Evolutionary conservation across 208 protist genomes (phyloP), one percentile per base, ranked within the genome.

Genomic region (Leishmania amazonensis): DNA sequence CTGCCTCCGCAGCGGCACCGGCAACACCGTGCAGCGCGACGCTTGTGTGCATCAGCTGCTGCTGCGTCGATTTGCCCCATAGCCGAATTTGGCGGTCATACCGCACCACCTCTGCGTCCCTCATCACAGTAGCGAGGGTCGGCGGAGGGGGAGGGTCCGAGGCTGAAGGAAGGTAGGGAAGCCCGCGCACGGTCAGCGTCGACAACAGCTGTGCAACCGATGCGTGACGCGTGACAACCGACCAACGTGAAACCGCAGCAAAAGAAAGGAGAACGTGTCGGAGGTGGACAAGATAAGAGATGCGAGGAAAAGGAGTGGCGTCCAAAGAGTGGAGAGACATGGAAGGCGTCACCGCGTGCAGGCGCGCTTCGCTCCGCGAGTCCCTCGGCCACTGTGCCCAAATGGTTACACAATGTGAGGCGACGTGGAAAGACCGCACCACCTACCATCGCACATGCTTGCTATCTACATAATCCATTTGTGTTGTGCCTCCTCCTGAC

Each of bases 81-180:
- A 99, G 84, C 19, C 97, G 91, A 11, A 99, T 93, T 80, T 99
- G 97, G 40, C 97, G 91, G 83, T 99, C 97, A 80, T 99, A 99
- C n/a, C 95, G 89, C 31, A 90, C 87, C 58, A 85, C 85, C 82
- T 97, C 95, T 8, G 89, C 93, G 3, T 78, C 76, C 62, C 79
- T 89, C 89, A 92, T 91, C 53, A 15, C 15, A 45, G 51, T 21
- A 31, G 65, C 38, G 31, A 47, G 17, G 62, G 31, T 13, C 31
- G 24, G 21, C 57, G 57, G 17, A 47, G 40, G 38, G 65, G 28
- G 28, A 35, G 68, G 24, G 1, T 21, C 45, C 1, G 21, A 74
- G 42, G 45, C 21, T 19, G 21, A 15, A 72, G 35, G 68, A 17
- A 19, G 51, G 15, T 45, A 40, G 51, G 35, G 35, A 60, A 0